Evolutionary conservation across 257 asterid species (phyloP).

Genomic region (Nicotiana attenuata): DNA sequence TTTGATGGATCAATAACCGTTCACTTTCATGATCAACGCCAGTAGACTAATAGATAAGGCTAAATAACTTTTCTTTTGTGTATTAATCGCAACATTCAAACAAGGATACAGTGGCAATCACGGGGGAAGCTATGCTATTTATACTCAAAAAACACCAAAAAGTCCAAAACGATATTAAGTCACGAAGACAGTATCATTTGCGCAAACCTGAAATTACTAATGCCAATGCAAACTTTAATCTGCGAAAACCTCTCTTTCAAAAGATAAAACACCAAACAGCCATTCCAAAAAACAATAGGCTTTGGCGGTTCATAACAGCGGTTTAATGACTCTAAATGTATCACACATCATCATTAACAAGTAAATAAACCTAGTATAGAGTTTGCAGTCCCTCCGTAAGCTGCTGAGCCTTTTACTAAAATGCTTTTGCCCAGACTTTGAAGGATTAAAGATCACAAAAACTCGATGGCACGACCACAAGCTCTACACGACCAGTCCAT

Average conservation of each 20-base stretch:
- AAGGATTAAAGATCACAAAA: constrained; percentile 57
- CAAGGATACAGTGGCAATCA: neutral
- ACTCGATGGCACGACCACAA: constrained; percentile 69
- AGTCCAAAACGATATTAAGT: neutral
- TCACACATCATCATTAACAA: neutral
- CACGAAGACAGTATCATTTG: neutral
- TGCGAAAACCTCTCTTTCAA: neutral
- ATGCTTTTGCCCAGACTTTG: neutral
- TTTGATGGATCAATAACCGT: neutral
- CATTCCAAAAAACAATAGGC: constrained; percentile 11
- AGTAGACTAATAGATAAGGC: neutral
- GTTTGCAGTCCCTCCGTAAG: neutral
- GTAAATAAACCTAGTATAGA: neutral
- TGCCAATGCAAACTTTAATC: neutral
- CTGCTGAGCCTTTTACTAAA: neutral
- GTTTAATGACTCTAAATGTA: neutral
- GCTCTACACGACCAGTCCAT: constrained; percentile 77
- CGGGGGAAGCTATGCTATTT: neutral
- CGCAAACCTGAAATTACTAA: neutral
- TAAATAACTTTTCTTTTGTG: neutral
- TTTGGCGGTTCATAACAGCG: neutral
- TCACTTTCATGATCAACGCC: neutral
- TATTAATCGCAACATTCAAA: neutral
- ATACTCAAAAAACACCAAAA: neutral
- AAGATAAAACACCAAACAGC: constrained; percentile 3